Evolutionary conservation across 345 rosid species (phyloP), one percentile per base, ranked within the genome.

Genomic region (Linum usitatissimum): DNA sequence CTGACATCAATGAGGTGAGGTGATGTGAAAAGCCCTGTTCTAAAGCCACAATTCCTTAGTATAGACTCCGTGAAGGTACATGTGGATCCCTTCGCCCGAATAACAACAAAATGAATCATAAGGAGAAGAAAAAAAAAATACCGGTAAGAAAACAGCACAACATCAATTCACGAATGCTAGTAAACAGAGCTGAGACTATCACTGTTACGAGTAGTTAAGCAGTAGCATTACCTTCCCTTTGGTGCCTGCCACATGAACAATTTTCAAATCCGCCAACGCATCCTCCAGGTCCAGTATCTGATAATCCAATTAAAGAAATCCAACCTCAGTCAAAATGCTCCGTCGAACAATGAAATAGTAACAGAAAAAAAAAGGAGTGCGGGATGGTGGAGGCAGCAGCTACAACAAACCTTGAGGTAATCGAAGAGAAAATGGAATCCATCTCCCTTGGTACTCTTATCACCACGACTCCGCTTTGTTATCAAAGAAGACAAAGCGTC

Each of bases 1-100:
- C 97, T 79, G 68, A 87, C 96, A 74, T 91, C 97, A 73, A 91
- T 84, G 54, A 91, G 78, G 77, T 91, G 96, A 42, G 97, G 97
- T 42, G 97, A 91, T 55, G 82, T 91, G 80, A 91, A 91, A 49
- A 91, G 61, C 73, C 93, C 97, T 6, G 96, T 91, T 71, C 74
- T 79, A 68, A 86, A 77, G 63, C 97, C 94, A 77, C 85, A 83
- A 59, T 84, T 83, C 61, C 97, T 83, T 73, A 91, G 76, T 65
- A 91, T 86, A 66, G 96, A 83, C 77, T 87, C 97, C 66, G 76
- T 78, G 66, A 91, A 86, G 61, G 91, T 78, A 74, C 97, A 91
- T n/a, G 96, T 91, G 42, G 97, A 91, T 57, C 97, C 97, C 94
- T 91, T 70, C 2, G 18, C 39, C 60, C 39, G 57, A 64, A 51